Evolutionary conservation across 2,329 filamentous ascomycete species (phyloP).

Genomic region (Calonectria ilicicola): DNA sequence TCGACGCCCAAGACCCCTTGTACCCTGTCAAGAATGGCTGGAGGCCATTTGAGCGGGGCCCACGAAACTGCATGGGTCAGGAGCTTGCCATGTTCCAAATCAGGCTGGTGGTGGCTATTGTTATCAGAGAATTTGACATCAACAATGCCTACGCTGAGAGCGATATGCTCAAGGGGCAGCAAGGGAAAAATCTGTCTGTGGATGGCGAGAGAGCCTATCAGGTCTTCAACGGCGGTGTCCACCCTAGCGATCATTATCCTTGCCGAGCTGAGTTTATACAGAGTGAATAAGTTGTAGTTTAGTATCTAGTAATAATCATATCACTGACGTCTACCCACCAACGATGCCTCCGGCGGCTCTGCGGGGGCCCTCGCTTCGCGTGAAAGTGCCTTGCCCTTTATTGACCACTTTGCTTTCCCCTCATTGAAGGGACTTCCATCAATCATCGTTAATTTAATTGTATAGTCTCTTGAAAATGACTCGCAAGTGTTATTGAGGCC

Average conservation of each 20-base stretch:
- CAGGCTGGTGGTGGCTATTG: neutral
- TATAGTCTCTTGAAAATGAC: too few relatives aligned
- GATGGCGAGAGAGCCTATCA: neutral
- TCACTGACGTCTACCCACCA: too few relatives aligned
- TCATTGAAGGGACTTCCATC: too few relatives aligned
- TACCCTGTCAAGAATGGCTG: neutral
- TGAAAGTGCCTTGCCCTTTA: too few relatives aligned
- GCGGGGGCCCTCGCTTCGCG: too few relatives aligned
- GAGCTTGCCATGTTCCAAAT: neutral
- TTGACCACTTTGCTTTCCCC: too few relatives aligned
- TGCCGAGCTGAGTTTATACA: neutral
- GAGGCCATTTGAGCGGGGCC: neutral
- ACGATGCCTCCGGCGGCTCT: too few relatives aligned
- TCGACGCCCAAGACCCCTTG: neutral
- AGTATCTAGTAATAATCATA: too few relatives aligned
- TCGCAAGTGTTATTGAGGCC: too few relatives aligned
- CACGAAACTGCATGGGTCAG: neutral
- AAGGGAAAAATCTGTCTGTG: neutral
- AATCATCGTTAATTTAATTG: too few relatives aligned
- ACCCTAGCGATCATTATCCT: neutral
- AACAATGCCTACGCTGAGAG: neutral
- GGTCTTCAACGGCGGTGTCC: neutral
- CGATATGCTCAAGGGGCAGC: neutral
- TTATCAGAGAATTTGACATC: neutral
- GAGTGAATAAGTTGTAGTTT: neutral